These are phyloP conservation scores for Ganoderma sp. DNA, from an alignment of 1,284 basidiomycete genomes.

Conservation along the genomic window DNA sequence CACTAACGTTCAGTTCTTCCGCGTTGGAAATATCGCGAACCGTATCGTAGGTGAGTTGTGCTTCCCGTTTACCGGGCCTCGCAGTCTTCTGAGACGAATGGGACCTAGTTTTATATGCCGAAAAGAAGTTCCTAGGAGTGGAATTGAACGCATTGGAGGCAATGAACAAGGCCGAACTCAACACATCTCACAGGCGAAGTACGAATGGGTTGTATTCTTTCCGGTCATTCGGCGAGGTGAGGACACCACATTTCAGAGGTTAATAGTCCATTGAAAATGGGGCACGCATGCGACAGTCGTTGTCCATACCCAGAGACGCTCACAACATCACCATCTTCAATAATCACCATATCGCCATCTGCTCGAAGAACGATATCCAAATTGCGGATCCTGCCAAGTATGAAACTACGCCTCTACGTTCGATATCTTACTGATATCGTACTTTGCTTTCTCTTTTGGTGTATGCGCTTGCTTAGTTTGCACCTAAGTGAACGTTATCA, in stretches of 20 bases:
- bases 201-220: conserved; percentile 49
- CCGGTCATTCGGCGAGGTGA: conserved; percentile 66
- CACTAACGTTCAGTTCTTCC: conserved; percentile 62
- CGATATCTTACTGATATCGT: neutral
- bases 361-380: conserved; percentile 65
- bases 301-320: conserved; percentile 72
- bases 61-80: neutral
- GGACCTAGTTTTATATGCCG: conserved; percentile 67
- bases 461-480: conserved; percentile 39
- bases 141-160: conserved; percentile 56
- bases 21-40: conserved; percentile 56
- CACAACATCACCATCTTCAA: conserved; percentile 61
- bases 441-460: neutral
- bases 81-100: conserved; percentile 4
- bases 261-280: conserved; percentile 5
- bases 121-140: conserved; percentile 64
- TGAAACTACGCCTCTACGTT: conserved; percentile 32
- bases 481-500: conserved; percentile 43
- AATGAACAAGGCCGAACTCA: conserved; percentile 40
- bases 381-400: conserved; percentile 73
- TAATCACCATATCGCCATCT: conserved; percentile 68
- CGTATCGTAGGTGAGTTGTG: conserved; percentile 55
- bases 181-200: conserved; percentile 42
- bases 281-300: conserved; percentile 49
- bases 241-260: conserved; percentile 27